Evolutionary conservation across 2,329 filamentous ascomycete genomes (phyloP), one percentile per base, ranked within the genome.

Genomic region (Fusarium multiceps): DNA sequence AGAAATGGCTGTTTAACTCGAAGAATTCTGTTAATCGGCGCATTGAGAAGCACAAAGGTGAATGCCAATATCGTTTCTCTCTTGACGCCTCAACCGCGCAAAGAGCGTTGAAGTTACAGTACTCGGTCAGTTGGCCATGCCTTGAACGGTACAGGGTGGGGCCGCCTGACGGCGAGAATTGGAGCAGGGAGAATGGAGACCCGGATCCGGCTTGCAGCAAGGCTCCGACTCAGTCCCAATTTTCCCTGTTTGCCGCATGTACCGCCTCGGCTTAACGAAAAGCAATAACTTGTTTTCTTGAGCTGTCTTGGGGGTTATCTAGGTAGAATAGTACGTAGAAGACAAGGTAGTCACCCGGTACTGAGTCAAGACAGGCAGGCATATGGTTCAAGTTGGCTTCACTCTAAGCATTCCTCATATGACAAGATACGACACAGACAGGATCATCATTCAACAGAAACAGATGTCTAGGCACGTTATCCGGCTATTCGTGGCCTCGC

Each of bases 91-190:
- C 47, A 64, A 42, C 59, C 59, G 66, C 59, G 32, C 32, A 16
- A 53, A 40, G 42, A 53, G 23, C 21, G 37, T 60, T 55, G 41
- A 48, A 34, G 13, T 28, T 32, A 12, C 28, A 30, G 28, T 30
- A 30, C 40, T 62, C 60, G 57, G 48, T 48, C 7, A 21, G 41
- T 43, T 23, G 41, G 21, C 41, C 20, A 43, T 37, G 18, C 18
- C 13, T 43, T 16, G n/a, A n/a, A 50, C 54, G 66, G 55, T 51
- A 34, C 18, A 37, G 49, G 67, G 56, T 49, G 63, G 67, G 54
- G 63, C 54, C 67, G 67, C 57, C 16, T 30, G 41, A 43, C 67
- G 67, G 66, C 56, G 66, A 67, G 60, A 69, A 49, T 40, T 70
- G 66, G 66, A 53, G 66, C 28, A 41, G 13, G 37, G 32, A 40